These are phyloP conservation scores for Pistacia integerrima DNA, from an alignment of 345 rosid genomes.

Conservation along the genomic window DNA sequence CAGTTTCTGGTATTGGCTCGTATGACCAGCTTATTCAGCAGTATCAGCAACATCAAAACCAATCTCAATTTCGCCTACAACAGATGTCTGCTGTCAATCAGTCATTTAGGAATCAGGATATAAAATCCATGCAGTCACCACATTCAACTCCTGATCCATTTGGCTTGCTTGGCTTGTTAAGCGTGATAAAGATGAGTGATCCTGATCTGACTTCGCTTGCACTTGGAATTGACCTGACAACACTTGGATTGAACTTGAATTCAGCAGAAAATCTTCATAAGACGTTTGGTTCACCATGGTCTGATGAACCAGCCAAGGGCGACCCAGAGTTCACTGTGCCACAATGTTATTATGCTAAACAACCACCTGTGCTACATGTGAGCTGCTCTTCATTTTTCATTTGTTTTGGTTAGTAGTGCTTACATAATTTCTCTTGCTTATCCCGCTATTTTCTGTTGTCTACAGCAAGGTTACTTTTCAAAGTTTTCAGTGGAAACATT, in stretches of 20 bases:
- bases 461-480: constrained; percentile 85
- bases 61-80: constrained; percentile 84
- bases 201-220: constrained; percentile 82
- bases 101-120: constrained; percentile 81
- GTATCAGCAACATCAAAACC: constrained; percentile 86
- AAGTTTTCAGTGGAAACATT: constrained; percentile 73
- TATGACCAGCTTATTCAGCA: constrained; percentile 90
- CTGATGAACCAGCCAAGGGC: constrained; percentile 92
- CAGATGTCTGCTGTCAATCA: constrained; percentile 88
- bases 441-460: constrained; percentile 21
- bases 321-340: constrained; percentile 94
- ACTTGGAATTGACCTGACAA: constrained; percentile 92
- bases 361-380: constrained; percentile 80
- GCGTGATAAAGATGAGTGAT: constrained; percentile 74
- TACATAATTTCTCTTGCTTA: neutral
- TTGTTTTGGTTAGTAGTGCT: neutral
- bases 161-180: constrained; percentile 81
- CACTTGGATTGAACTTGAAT: constrained; percentile 91
- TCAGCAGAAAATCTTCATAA: constrained; percentile 90
- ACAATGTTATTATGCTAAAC: constrained; percentile 86
- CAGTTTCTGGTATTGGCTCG: constrained; percentile 64
- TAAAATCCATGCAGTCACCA: constrained; percentile 60
- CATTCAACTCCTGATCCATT: constrained; percentile 78
- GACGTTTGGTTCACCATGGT: constrained; percentile 99
- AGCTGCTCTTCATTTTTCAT: constrained; percentile 23